phyloP scores from a whole-genome alignment of 345 rosid genomes.

The Bruguiera gymnorhiza region DNA sequence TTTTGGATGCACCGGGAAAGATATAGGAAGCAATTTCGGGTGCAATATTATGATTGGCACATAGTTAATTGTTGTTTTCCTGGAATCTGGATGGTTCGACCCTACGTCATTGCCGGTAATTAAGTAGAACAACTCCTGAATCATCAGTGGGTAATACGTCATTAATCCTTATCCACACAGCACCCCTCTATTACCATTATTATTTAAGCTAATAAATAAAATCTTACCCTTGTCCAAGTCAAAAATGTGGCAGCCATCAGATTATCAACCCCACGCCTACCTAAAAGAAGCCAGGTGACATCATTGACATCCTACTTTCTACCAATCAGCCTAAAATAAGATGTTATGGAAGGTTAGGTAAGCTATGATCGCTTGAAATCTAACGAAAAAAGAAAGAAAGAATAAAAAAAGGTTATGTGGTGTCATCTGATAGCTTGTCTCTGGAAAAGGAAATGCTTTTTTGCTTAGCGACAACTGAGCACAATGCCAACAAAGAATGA shows the following conservation, averaged over 20 bases:
- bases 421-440: slow-evolving; percentile 9
- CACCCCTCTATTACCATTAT: not conserved
- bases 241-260: no score
- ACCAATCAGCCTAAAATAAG: no score
- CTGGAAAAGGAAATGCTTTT: not conserved
- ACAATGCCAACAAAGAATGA: not conserved
- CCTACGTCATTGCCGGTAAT: slow-evolving; percentile 13
- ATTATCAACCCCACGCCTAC: not conserved
- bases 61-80: no score
- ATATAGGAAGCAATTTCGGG: no score
- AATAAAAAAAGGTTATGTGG: not conserved
- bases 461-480: not conserved
- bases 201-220: no score
- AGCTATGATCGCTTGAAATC: not conserved
- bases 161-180: slow-evolving; percentile 18
- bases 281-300: not conserved
- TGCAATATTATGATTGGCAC: no score
- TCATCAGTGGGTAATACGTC: not conserved
- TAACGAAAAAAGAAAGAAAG: no score
- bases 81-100: no score
- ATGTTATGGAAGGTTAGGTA: not conserved
- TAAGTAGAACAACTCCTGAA: not conserved
- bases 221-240: no score
- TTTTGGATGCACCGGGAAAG: no score
- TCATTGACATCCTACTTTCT: not conserved